Base-by-base conservation (phyloP, 106 monocot species). In the Apostasia ramifera region DNA sequence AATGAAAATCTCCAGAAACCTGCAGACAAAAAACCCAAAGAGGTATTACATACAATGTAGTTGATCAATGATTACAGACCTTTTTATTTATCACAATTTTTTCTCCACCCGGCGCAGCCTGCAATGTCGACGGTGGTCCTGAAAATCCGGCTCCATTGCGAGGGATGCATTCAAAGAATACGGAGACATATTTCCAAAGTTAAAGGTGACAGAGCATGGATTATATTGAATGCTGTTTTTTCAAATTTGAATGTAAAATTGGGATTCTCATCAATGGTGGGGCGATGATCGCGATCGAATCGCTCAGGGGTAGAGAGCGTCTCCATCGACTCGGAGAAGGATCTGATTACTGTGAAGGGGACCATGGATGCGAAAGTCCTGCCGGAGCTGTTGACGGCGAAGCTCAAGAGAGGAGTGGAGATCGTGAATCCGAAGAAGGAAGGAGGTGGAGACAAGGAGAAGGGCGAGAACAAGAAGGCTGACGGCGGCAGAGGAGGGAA, bases 111-210 rank as follows among this genome's bases (percentile, higher is more conserved):
- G 13, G 13, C 59, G 5, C 59, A 84, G 91, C 69, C 74, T 11
- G 67, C 41, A 40, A 53, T 45, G 12, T 60, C 81, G 12, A 88
- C 88, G 11, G 84, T 91, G 26, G 88, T 81, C 26, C 72, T 95
- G 15, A 88, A 89, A 76, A 75, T 91, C 15, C 55, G 66, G 51
- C 78, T 91, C 14, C 95, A 95, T 63, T 95, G 95, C 74, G 77
- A 91, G 3, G 95, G 91, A 8, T 95, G 95, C 68, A 77, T 86
- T 41, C 48, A 73, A 1, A 66, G 86, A 49, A 86, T 95, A 42
- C 48, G 64, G 51, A 79, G 65, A 47, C 69, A 56, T 5, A 82
- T 85, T 26, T 44, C 8, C 42, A 90, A 84, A 59, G 77, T 81
- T 59, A 82, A 94, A 72, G 94, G 94, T 94, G n/a, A 57, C 52